Percentiles rank a stretch among this genome's conserved stretches.
These are phyloP conservation scores for Porogramme epimiltina DNA, from an alignment of 1,284 basidiomycete species.

Conservation along the genomic window DNA sequence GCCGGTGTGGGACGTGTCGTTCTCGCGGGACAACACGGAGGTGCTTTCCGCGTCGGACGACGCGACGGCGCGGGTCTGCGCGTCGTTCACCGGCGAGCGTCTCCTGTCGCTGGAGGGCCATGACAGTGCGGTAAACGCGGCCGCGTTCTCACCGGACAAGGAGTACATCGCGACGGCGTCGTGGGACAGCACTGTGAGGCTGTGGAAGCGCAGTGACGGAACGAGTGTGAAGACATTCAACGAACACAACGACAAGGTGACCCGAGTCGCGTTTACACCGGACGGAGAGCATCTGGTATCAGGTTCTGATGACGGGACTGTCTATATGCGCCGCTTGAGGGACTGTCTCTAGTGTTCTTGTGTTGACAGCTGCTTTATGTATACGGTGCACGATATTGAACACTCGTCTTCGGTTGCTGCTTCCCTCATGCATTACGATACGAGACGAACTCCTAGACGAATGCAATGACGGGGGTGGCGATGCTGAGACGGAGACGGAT, in stretches of 20 bases:
- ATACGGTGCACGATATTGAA: too few species aligned
- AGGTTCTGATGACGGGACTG: conserved; percentile 18
- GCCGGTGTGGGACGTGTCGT: conserved; percentile 18
- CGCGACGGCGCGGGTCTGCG: conserved; percentile 13
- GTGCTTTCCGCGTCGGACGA: conserved; percentile 20
- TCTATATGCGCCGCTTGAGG: conserved; percentile 10
- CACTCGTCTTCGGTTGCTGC: too few species aligned
- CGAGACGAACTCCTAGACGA: too few species aligned
- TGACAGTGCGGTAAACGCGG: conserved; percentile 16
- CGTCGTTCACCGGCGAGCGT: conserved; percentile 20
- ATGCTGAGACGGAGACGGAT: too few species aligned
- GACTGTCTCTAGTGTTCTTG: not conserved
- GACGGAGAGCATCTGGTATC: conserved; percentile 15
- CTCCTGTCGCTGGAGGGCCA: conserved; percentile 19
- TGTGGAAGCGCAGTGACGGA: conserved; percentile 24
- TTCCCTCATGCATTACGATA: too few species aligned
- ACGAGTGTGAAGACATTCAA: conserved; percentile 3
- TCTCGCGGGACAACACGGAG: conserved; percentile 16
- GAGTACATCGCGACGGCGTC: conserved; percentile 22
- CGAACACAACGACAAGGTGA: conserved; percentile 21
- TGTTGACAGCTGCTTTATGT: too few species aligned
- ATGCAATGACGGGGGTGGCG: too few species aligned
- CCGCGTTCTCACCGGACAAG: conserved; percentile 26
- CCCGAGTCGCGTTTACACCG: conserved; percentile 18
- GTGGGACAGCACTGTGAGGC: conserved; percentile 24